These are phyloP conservation scores for Rhizomucor pusillus DNA, from an alignment of 371 early-diverging fungal genomes.

Conservation along the genomic window DNA sequence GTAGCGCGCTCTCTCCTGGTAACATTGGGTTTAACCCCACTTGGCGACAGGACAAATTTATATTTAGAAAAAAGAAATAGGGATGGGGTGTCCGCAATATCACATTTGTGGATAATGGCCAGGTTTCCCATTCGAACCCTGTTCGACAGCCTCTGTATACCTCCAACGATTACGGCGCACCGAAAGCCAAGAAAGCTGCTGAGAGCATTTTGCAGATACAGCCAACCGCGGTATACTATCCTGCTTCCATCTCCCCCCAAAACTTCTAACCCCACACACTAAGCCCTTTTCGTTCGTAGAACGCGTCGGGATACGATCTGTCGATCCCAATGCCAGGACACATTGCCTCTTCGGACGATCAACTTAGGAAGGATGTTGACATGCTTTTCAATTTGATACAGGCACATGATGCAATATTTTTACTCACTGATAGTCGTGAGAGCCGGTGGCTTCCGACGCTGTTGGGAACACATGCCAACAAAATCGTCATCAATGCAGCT, in stretches of 20 bases:
- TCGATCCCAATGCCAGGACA: conserved; percentile 97
- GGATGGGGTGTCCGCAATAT: conserved; percentile 94
- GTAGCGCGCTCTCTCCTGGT: conserved; percentile 80
- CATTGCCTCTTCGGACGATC: conserved; percentile 45
- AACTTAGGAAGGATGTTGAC: conserved; percentile 48
- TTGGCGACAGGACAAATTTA: too few species aligned
- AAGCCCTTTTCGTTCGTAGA: conserved; percentile 32
- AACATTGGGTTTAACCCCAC: conserved; percentile 10
- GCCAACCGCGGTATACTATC: conserved; percentile 71
- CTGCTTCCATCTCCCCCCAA: not conserved
- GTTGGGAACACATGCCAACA: conserved; percentile 62
- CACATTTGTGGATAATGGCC: conserved; percentile 91
- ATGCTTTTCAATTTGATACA: conserved; percentile 61
- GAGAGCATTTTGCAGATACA: conserved; percentile 68
- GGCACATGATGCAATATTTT: conserved; percentile 81
- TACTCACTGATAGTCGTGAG: conserved; percentile 94
- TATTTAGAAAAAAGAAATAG: conserved; percentile 28
- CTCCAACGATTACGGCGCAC: conserved; percentile 87
- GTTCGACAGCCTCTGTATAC: conserved; percentile 91
- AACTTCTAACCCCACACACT: not conserved
- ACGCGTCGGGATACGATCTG: conserved; percentile 63
- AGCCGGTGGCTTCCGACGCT: conserved; percentile 95
- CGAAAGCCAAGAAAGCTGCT: conserved; percentile 88
- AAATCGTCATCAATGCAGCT: conserved; percentile 88
- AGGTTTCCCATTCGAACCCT: conserved; percentile 93